A percentile compares a stretch with the other conserved stretches of the same genome.
phyloP scores from a whole-genome alignment of 495 filamentous ascomycete species.

The Staphylotrichum longicolle region DNA sequence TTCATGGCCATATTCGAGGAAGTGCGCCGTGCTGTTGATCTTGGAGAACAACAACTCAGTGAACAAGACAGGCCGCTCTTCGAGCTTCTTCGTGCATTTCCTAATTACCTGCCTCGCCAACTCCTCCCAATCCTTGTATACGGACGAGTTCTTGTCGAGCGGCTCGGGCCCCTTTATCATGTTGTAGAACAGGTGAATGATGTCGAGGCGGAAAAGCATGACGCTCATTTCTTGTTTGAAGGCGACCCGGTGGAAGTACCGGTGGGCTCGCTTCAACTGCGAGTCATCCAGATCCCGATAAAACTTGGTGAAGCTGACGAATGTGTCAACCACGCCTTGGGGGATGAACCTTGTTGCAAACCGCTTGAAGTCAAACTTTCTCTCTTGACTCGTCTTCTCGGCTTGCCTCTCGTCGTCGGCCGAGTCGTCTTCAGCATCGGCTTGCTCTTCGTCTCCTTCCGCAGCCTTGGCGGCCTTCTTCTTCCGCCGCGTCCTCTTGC shows the following conservation, averaged over 20 bases:
- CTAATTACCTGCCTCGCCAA: conserved; percentile 77
- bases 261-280: conserved; percentile 90
- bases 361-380: conserved; percentile 89
- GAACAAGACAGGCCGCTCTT: conserved; percentile 76
- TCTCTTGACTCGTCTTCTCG: conserved; percentile 67
- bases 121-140: conserved; percentile 90
- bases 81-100: conserved; percentile 71
- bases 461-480: conserved; percentile 57
- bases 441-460: conserved; percentile 35
- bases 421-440: conserved; percentile 59
- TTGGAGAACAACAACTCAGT: conserved; percentile 95
- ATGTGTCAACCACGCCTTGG: conserved; percentile 85
- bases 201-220: conserved; percentile 85
- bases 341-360: conserved; percentile 78
- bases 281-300: conserved; percentile 76
- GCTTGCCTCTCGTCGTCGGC: conserved; percentile 74
- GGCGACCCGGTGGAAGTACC: conserved; percentile 90
- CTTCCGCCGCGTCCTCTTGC: conserved; percentile 63
- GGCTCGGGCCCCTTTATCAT: conserved; percentile 91
- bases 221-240: conserved; percentile 92
- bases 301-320: conserved; percentile 72
- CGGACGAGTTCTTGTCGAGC: conserved; percentile 59
- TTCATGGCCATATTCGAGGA: conserved; percentile 87
- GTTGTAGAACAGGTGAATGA: conserved; percentile 79
- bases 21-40: conserved; percentile 75